Evolutionary conservation across 192 early-diverging fungal genomes (phyloP), one percentile per base, ranked within the genome.

Genomic region (Dissophora ornata): DNA sequence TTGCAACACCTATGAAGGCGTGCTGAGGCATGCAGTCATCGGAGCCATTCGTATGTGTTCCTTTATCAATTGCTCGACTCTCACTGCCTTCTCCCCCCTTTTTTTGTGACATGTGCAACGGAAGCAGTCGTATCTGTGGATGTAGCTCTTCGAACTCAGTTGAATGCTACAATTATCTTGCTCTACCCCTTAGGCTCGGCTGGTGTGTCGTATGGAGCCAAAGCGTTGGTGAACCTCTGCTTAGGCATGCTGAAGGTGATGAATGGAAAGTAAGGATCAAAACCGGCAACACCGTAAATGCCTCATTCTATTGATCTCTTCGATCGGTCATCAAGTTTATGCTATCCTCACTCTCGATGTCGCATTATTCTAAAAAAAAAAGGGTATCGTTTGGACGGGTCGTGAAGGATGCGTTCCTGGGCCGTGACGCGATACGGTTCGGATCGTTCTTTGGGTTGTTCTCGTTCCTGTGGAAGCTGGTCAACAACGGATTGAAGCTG

Each of bases 401-500:
- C 16, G 45, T 67, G 1, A 56, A 61, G 34, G 59, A 71, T 15
- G 69, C 87, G 0, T 89, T 90, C 69, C 82, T 84, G 54, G 84
- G 83, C 5, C 47, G 41, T 0, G 87, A 89, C 55, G 80, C 89
- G 1, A 15, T 85, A 21, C 89, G 92, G 16, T 92, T 94, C 61
- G 91, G 85, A 13, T 69, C 74, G 7, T 90, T 90, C 83, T 84
- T 94, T 84, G 91, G 91, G 11, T 80, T 75, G 33, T 94, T 94
- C 63, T 83, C 91, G 15, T 85, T 92, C 32, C 44, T 90, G 19
- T 94, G 90, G 90, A 93, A 91, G 48, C 66, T 90, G 8, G 79
- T 92, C 56, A 90, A 88, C 64, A 92, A 92, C 69, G 65, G 80
- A 9, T 61, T 92, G 44, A 73, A 81, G 10, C 65, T 82, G 5